A percentile compares a stretch with the other conserved stretches of the same genome.
Conservation (phyloP, 179 eudicot species). For the Spinacia oleracea region DNA sequence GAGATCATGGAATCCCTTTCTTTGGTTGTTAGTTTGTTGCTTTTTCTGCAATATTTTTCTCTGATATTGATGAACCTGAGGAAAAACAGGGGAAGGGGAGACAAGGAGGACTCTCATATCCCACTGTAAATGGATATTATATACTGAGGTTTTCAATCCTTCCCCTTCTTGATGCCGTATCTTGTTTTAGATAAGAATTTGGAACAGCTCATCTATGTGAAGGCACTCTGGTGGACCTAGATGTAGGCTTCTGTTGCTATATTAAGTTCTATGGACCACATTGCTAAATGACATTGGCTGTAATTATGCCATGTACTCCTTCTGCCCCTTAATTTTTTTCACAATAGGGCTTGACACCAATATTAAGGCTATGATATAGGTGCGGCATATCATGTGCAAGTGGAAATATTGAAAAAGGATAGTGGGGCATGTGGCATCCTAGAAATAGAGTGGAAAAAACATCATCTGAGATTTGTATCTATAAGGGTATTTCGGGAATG, state of each 20-base stretch:
- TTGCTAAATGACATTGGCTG: not conserved
- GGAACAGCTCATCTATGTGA: not conserved
- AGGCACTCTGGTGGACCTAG: not conserved
- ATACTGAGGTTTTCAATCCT: not conserved
- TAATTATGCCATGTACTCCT: not conserved
- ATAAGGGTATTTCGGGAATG: not conserved
- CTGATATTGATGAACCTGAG: not conserved
- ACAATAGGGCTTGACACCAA: too few relatives aligned
- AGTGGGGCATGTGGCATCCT: not conserved
- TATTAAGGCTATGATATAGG: too few relatives aligned
- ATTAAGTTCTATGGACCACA: not conserved
- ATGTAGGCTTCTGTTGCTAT: not conserved
- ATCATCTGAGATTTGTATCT: not conserved
- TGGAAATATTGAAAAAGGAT: not conserved
- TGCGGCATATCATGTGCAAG: not conserved
- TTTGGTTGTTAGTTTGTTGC: not conserved
- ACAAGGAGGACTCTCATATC: not conserved
- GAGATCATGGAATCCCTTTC: not conserved
- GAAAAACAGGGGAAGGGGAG: not conserved
- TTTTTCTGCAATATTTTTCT: not conserved
- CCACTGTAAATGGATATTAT: not conserved
- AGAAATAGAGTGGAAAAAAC: too few relatives aligned
- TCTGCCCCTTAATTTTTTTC: too few relatives aligned
- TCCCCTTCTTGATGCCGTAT: slow-evolving; percentile 2
- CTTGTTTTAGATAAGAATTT: not conserved